Conservation (phyloP, 1,284 basidiomycete species). For the Hemileia vastatrix region DNA sequence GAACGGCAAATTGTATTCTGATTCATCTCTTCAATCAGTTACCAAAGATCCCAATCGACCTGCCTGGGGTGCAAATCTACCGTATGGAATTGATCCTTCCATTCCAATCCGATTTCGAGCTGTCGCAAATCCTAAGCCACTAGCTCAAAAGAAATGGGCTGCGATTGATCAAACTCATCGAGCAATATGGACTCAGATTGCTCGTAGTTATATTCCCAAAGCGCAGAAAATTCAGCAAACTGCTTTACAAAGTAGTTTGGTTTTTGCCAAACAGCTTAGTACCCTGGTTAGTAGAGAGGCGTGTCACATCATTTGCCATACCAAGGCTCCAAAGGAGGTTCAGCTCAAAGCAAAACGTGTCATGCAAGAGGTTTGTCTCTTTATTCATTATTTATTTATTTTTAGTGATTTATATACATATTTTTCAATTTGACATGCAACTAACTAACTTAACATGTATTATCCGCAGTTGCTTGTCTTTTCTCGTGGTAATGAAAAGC, state of each 20-base stretch:
- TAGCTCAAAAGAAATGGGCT: slow-evolving; percentile 22
- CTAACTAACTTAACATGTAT: neutral
- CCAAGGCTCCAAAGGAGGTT: slow-evolving; percentile 75
- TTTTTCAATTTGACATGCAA: slow-evolving; percentile 1
- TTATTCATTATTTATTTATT: neutral
- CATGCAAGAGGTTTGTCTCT: slow-evolving; percentile 51
- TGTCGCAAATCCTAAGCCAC: slow-evolving; percentile 17
- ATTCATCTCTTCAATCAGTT: neutral
- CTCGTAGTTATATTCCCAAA: slow-evolving; percentile 42
- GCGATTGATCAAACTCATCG: slow-evolving; percentile 39
- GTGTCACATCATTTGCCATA: slow-evolving; percentile 68
- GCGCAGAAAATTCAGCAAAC: slow-evolving; percentile 41
- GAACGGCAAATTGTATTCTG: neutral
- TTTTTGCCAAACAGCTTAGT: slow-evolving; percentile 66
- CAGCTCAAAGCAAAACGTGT: slow-evolving; percentile 77
- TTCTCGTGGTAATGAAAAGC: slow-evolving; percentile 97
- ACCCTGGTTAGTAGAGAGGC: slow-evolving; percentile 66
- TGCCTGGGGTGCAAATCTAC: slow-evolving; percentile 19
- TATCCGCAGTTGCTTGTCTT: slow-evolving; percentile 76
- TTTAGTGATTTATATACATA: slow-evolving; percentile 22
- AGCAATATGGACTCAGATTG: slow-evolving; percentile 42
- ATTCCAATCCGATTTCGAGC: slow-evolving; percentile 14
- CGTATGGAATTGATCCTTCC: slow-evolving; percentile 19
- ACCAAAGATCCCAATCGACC: slow-evolving; percentile 6
- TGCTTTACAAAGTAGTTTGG: slow-evolving; percentile 41